phyloP scores from a whole-genome alignment of 768 basidiomycete genomes.

The Lactarius psammicola region DNA sequence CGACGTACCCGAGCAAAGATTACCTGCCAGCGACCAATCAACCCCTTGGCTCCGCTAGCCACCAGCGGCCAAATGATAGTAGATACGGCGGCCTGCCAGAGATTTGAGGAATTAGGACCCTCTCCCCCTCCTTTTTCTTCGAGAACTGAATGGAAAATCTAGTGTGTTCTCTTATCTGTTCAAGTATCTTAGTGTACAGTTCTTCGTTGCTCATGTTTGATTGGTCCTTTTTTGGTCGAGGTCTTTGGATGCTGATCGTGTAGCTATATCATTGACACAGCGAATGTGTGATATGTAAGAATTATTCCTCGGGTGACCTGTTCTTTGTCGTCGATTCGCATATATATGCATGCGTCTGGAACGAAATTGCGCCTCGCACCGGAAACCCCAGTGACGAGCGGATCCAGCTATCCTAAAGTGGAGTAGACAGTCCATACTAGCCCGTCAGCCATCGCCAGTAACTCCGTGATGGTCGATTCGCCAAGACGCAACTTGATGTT shows the following conservation, averaged over 20 bases:
- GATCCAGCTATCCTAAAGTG: too few species aligned
- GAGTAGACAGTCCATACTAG: too few species aligned
- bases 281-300: neutral
- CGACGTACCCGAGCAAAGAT: slow-evolving; percentile 20
- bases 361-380: too few species aligned
- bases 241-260: neutral
- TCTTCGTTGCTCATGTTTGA: neutral
- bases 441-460: too few species aligned
- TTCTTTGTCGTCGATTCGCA: neutral
- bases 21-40: neutral
- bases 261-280: neutral
- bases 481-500: too few species aligned
- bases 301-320: neutral
- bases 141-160: neutral
- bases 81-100: slow-evolving; percentile 25
- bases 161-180: too few species aligned
- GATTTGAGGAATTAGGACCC: slow-evolving; percentile 7
- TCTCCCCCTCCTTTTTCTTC: neutral
- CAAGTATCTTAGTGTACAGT: neutral
- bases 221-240: too few species aligned
- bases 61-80: slow-evolving; percentile 6
- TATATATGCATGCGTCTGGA: neutral
- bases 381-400: too few species aligned
- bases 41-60: neutral
- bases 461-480: too few species aligned